Evolutionary conservation across 805 yeast genomes (phyloP).

Genomic region (Ogataea neopini): DNA sequence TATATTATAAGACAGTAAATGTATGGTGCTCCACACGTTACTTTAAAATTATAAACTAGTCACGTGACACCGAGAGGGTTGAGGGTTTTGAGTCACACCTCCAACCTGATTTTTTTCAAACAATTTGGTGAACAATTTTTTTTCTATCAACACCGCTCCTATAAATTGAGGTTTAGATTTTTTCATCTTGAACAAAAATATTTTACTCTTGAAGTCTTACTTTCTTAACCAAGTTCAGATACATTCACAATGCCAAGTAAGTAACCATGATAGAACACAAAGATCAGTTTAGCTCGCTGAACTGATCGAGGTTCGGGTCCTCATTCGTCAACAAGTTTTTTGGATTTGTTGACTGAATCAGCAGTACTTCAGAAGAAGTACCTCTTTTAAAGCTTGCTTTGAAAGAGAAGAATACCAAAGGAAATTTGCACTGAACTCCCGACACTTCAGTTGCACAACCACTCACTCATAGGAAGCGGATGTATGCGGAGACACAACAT

Average conservation of each 20-base stretch:
- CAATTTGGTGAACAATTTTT: background rate
- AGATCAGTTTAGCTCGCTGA: constrained; percentile 7
- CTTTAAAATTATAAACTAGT: too few species aligned
- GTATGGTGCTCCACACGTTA: too few species aligned
- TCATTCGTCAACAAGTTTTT: constrained; percentile 8
- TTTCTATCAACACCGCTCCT: background rate
- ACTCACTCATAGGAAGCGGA: constrained; percentile 5
- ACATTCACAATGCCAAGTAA: constrained; percentile 32
- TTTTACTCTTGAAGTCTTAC: background rate
- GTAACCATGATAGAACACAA: constrained; percentile 16
- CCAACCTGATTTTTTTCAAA: constrained; percentile 4
- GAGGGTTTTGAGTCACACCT: constrained; percentile 7
- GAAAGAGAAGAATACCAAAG: constrained; percentile 8
- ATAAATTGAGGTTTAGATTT: background rate
- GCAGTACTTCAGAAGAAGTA: constrained; percentile 7
- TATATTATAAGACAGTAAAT: too few species aligned
- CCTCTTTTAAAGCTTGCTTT: constrained; percentile 13
- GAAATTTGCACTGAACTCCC: constrained; percentile 67
- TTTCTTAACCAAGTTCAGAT: constrained; percentile 4
- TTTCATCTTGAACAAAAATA: background rate
- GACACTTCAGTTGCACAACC: constrained; percentile 74
- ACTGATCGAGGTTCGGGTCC: constrained; percentile 28
- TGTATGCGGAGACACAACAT: background rate
- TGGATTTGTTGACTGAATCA: background rate
- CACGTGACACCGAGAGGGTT: background rate